Evolutionary conservation across 345 rosid genomes (phyloP).

Genomic region (Firmiana major): DNA sequence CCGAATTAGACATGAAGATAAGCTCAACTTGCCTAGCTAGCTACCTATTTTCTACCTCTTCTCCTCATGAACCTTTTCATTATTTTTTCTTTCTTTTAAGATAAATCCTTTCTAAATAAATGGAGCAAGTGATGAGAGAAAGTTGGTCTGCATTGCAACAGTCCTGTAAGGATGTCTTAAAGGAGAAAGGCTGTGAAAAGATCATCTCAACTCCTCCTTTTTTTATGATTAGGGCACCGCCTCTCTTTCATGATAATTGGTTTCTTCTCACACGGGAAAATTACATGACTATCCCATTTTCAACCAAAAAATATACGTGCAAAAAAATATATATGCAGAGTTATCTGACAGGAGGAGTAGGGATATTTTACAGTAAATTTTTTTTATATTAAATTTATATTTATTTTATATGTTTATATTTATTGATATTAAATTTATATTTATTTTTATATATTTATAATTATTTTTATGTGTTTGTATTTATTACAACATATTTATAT

Average conservation of each 20-base stretch:
- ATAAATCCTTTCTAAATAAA: neutral
- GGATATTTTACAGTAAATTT: too few species aligned
- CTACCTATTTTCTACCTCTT: slow-evolving; percentile 6
- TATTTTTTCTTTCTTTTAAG: neutral
- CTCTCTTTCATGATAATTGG: neutral
- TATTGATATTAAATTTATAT: too few species aligned
- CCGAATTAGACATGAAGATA: slow-evolving; percentile 12
- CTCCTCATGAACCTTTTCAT: slow-evolving; percentile 21
- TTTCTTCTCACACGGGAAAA: neutral
- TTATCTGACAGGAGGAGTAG: too few species aligned
- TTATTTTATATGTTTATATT: too few species aligned
- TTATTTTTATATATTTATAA: too few species aligned
- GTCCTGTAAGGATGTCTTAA: neutral
- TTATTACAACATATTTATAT: too few species aligned
- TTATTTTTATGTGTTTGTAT: too few species aligned
- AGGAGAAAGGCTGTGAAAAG: slow-evolving; percentile 9
- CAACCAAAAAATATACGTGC: neutral
- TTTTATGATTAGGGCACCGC: neutral
- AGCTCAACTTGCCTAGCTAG: slow-evolving; percentile 27
- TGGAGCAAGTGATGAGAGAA: slow-evolving; percentile 11
- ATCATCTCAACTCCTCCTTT: slow-evolving; percentile 6
- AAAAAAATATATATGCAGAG: too few species aligned
- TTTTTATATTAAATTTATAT: too few species aligned
- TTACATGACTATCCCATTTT: neutral
- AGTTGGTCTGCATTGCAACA: neutral